phyloP scores from a whole-genome alignment of 75 land plant species.

The Sequoia sempervirens region DNA sequence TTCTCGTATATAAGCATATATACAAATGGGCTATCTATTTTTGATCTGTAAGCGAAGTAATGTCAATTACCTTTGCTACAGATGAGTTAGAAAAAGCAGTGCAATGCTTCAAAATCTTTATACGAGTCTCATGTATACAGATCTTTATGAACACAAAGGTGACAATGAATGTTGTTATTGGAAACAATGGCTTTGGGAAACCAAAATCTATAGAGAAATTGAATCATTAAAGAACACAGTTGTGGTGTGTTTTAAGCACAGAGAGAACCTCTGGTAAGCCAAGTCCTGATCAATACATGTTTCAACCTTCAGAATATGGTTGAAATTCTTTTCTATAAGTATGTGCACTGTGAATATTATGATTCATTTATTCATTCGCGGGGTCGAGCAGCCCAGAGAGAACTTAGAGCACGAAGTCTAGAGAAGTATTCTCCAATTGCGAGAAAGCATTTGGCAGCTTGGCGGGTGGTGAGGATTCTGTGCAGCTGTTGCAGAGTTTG shows the following conservation, averaged over 20 bases:
- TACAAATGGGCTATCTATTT: background rate
- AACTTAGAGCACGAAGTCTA: conserved; percentile 69
- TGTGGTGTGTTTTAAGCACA: background rate
- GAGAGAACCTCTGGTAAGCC: background rate
- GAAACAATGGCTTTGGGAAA: background rate
- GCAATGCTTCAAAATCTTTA: background rate
- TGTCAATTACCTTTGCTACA: background rate
- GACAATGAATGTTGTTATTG: background rate
- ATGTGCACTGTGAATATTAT: background rate
- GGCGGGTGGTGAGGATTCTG: conserved; percentile 57
- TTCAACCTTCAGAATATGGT: background rate
- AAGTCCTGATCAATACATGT: background rate
- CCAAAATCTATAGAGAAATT: background rate
- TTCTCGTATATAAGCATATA: background rate
- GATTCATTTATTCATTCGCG: conserved; percentile 33
- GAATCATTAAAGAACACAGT: background rate
- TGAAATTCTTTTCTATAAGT: background rate
- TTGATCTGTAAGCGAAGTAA: background rate
- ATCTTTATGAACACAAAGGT: background rate
- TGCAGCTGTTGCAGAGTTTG: conserved; percentile 73
- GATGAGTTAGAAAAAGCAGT: background rate
- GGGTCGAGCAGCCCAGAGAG: conserved; percentile 78
- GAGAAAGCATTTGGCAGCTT: conserved; percentile 71
- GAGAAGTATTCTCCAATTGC: conserved; percentile 70
- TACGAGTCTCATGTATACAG: background rate